These are phyloP conservation scores for Serendipita sp. DNA, from an alignment of 768 basidiomycete species.

Conservation along the genomic window DNA sequence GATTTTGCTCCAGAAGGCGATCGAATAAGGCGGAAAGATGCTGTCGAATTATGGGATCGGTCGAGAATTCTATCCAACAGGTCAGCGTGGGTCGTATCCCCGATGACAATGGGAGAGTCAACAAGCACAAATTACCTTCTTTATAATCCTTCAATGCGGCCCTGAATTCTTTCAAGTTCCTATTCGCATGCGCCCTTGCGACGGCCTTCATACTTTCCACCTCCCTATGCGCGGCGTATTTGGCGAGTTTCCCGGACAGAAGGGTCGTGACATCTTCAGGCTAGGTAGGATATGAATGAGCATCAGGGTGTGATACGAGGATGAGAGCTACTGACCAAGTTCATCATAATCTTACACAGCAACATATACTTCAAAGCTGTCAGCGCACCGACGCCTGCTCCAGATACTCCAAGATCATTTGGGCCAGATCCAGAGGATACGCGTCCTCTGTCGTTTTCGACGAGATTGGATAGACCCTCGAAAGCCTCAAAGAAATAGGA, in stretches of 20 bases:
- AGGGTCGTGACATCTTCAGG: slow-evolving; percentile 88
- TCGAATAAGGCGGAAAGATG: slow-evolving; percentile 92
- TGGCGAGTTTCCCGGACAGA: slow-evolving; percentile 74
- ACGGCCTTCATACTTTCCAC: slow-evolving; percentile 94
- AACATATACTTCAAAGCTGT: slow-evolving; percentile 95
- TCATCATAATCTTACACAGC: slow-evolving; percentile 95
- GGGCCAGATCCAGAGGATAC: neutral
- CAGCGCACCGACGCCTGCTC: slow-evolving; percentile 33
- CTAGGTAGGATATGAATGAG: slow-evolving; percentile 25
- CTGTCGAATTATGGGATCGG: slow-evolving; percentile 88
- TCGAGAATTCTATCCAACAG: slow-evolving; percentile 58
- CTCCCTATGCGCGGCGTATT: slow-evolving; percentile 75
- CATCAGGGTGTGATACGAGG: neutral
- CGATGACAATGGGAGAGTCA: neutral
- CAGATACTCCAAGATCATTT: neutral
- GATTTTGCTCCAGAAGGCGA: slow-evolving; percentile 88
- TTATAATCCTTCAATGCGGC: slow-evolving; percentile 74
- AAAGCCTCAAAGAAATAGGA: slow-evolving; percentile 97
- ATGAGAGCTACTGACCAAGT: slow-evolving; percentile 42
- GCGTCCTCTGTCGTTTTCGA: neutral
- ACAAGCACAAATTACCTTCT: slow-evolving; percentile 37
- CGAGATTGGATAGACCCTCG: slow-evolving; percentile 43
- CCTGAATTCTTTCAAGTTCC: slow-evolving; percentile 83
- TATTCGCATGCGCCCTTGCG: slow-evolving; percentile 82
- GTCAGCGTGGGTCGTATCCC: neutral